Evolutionary conservation across 2,329 filamentous ascomycete species (phyloP), one percentile per base, ranked within the genome.

Genomic region (Sclerotinia glacialis): DNA sequence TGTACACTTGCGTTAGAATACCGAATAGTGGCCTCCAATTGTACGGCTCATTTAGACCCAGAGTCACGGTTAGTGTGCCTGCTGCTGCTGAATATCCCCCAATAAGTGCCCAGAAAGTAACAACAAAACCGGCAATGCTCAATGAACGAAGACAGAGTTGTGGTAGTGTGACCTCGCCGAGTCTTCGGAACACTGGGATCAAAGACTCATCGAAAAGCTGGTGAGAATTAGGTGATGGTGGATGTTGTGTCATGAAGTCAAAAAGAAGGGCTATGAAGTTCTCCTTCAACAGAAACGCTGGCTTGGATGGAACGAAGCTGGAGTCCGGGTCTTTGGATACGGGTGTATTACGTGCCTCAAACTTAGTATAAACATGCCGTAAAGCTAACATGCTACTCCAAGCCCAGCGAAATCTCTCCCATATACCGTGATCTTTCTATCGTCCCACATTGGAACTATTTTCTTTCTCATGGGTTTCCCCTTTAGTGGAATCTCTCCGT

Each of bases 81-180:
- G 55, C 55, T 16, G 40, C 23, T 8, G 55, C 40, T 12, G 55
- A 23, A 58, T 58, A 58, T 0, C 40, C 55, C 47, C 55, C 11
- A 31, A 59, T 59, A 3, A 59, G 55, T 7, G 55, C 55, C 55
- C 55, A 59, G 37, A 59, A 59, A 18, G 40, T 59, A 16, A 59
- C 40, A 3, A 40, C 55, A 40, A 59, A 59, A 11, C 55, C 55
- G n/a, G 55, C 55, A n/a, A 59, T 42, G 21, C 55, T 59, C 5
- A 59, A 44, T 59, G 55, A 40, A 21, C 55, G 55, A 59, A 59
- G 37, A 9, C 18, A 1, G 23, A 59, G 4, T 44, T 59, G 40
- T 21, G 55, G 23, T 14, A 59, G 37, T n/a, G 55, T 59, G 5
- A 59, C 40, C 5, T 59, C 40, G 16, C 55, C 7, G 11, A 59